Conservation (phyloP, 176 grass and related monocot genomes). For the Guadua angustifolia region DNA sequence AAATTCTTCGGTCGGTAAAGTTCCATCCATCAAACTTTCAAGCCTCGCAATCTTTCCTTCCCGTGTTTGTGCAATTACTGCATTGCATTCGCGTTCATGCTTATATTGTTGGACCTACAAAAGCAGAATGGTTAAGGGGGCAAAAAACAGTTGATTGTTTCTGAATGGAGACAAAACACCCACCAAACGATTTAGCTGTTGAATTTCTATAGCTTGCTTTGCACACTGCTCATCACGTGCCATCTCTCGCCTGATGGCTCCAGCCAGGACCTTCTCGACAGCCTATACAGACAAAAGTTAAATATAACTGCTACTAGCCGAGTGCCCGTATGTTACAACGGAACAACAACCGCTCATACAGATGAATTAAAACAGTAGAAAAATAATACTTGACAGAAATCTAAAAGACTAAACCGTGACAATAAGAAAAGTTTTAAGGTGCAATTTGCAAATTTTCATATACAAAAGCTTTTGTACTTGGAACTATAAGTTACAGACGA, state of each 20-base stretch:
- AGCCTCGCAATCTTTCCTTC: conserved; percentile 97
- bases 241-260: conserved; percentile 95
- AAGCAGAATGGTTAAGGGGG: conserved; percentile 36
- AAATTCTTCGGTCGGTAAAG: conserved; percentile 87
- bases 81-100: conserved; percentile 95
- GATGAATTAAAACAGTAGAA: too few relatives aligned
- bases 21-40: conserved; percentile 97
- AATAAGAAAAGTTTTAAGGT: too few relatives aligned
- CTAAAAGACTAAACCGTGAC: too few relatives aligned
- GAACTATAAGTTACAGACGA: too few relatives aligned
- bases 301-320: not conserved
- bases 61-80: conserved; percentile 85
- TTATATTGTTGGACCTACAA: conserved; percentile 94
- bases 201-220: conserved; percentile 89
- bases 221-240: conserved; percentile 79
- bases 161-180: conserved; percentile 26
- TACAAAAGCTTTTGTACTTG: too few relatives aligned
- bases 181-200: conserved; percentile 87
- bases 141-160: conserved; percentile 20
- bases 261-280: conserved; percentile 88
- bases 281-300: conserved; percentile 59
- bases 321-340: too few relatives aligned
- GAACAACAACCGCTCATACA: too few relatives aligned
- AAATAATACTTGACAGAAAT: too few relatives aligned
- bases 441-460: too few relatives aligned